Base-by-base conservation (phyloP, 306 rosid species). In the Glycine tomentella region DNA sequence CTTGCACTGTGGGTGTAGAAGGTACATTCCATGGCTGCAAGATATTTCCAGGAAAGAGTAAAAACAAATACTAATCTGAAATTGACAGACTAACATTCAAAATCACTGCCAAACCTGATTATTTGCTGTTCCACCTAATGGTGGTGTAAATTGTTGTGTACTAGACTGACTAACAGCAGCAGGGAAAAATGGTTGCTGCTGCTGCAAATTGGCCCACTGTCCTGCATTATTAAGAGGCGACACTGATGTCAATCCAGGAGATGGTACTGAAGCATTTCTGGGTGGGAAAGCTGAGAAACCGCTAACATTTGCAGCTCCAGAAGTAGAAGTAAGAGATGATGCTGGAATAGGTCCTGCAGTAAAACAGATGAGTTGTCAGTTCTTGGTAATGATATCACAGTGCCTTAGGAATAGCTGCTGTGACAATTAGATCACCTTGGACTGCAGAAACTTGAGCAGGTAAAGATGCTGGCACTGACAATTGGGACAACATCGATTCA, bases 401-500 rank as follows among this genome's bases (percentile, higher is more conserved):
- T 84, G 62, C 84, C 88, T 52, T 36, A 15, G 40, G 86, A 75
- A 72, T 76, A 78, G 77, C 73, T 67, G 75, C 78, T 67, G 75
- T 70, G 78, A 76, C 61, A 71, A 67, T 57, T 67, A 78, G 36
- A 57, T 85, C 85, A 87, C 85, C 89, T 78, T 83, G 87, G 77
- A 52, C 66, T 81, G 84, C 91, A 78, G 90, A 74, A 82, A 38
- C 70, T 73, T 84, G 90, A 80, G 87, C 79, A 82, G 92, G 86
- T n/a, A 72, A 78, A 85, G 95, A 80, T 65, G 86, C 83, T 31
- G 95, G 87, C 76, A 87, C 84, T 4, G 97, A 88, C 83, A 92
- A 84, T 64, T 90, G 89, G 17, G 94, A 92, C 17, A 93, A 76
- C 38, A 90, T 78, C 16, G 95, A 95, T 34, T 93, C 97, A 53